Percentiles rank a stretch among this genome's conserved stretches.
phyloP scores from a whole-genome alignment of 495 filamentous ascomycete species.

The Tuber brumale region DNA sequence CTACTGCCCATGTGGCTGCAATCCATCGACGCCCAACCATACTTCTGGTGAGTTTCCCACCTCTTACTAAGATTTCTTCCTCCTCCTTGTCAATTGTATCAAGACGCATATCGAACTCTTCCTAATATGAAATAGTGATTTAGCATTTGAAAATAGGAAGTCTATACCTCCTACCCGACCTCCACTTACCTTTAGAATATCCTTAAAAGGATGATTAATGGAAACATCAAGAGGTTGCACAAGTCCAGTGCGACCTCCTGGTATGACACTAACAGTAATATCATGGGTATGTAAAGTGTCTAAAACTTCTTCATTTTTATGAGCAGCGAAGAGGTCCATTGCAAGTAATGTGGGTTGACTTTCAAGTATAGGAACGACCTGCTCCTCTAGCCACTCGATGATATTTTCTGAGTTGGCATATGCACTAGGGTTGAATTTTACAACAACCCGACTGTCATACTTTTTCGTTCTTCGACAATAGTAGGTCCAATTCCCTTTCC shows the following conservation, averaged over 20 bases:
- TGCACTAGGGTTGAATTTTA: background rate
- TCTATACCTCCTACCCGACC: background rate
- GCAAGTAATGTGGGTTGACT: background rate
- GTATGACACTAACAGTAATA: background rate
- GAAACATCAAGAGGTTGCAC: constrained; percentile 4
- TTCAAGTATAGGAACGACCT: background rate
- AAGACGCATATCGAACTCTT: background rate
- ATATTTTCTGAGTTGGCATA: constrained; percentile 7
- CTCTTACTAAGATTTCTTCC: background rate
- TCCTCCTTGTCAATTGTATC: background rate
- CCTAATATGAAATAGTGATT: background rate
- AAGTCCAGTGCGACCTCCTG: background rate
- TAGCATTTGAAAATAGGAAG: background rate
- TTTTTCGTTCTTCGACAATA: too few relatives aligned
- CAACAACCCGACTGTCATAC: background rate
- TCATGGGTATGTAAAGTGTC: background rate
- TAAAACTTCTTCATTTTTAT: background rate
- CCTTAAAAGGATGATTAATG: background rate
- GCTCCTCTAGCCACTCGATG: background rate
- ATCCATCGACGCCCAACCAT: background rate
- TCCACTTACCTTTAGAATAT: background rate
- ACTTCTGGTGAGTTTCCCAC: background rate
- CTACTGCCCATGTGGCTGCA: background rate
- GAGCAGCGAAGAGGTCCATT: background rate
- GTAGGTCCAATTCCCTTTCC: too few relatives aligned